phyloP scores from a whole-genome alignment of 345 rosid species.

The Raphanus raphanistrum region DNA sequence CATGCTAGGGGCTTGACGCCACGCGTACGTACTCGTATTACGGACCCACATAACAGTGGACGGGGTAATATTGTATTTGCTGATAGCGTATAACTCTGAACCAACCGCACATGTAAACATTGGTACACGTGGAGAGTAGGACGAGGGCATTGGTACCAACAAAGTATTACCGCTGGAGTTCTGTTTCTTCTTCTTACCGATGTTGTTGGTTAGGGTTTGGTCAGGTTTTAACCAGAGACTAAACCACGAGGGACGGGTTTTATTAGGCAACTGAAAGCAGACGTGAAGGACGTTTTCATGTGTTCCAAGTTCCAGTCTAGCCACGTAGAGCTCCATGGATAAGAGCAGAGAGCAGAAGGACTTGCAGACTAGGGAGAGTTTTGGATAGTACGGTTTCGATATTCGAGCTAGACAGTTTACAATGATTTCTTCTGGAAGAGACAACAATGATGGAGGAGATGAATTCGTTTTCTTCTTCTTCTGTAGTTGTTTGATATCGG shows the following conservation, averaged over 20 bases:
- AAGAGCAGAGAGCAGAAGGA: conserved; percentile 50
- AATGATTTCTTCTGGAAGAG: conserved; percentile 53
- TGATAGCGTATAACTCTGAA: conserved; percentile 48
- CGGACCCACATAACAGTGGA: conserved; percentile 56
- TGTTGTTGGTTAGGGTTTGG: neutral
- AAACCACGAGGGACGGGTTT: conserved; percentile 3
- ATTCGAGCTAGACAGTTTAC: conserved; percentile 60
- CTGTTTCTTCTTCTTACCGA: neutral
- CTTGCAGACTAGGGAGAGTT: conserved; percentile 59
- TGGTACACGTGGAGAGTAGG: neutral
- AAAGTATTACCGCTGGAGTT: neutral
- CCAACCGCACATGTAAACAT: conserved; percentile 35
- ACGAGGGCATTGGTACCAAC: conserved; percentile 32
- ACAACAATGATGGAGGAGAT: conserved; percentile 6
- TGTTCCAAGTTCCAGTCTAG: neutral
- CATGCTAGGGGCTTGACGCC: neutral
- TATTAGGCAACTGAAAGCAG: neutral
- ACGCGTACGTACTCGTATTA: conserved; percentile 32
- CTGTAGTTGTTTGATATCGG: neutral
- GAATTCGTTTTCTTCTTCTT: neutral
- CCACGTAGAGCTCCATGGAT: conserved; percentile 42
- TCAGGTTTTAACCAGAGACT: conserved; percentile 6
- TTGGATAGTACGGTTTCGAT: conserved; percentile 54
- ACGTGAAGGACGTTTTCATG: neutral
- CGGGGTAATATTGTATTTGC: conserved; percentile 35